Base-by-base conservation (phyloP, 345 rosid species). In the Dimocarpus longan region DNA sequence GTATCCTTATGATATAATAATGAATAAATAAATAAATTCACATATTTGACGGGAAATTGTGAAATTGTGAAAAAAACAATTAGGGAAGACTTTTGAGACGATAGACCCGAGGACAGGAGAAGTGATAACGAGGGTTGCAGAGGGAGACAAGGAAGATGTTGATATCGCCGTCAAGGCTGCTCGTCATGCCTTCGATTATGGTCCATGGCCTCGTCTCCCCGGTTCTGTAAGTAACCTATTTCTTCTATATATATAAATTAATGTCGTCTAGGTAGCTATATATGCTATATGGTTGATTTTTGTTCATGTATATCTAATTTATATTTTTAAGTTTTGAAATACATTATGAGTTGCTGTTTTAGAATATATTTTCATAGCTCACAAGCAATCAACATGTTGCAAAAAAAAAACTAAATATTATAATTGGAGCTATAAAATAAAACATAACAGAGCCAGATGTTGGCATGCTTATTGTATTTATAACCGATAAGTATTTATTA, bases 161-260 rank as follows among this genome's bases (percentile, higher is more conserved):
- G 91, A 91, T 37, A 73, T 84, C 75, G 93, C 95, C 3, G 95
- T 91, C 42, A 79, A 82, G 26, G 93, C 91, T 10, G 95, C 95
- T 16, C 93, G 92, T 66, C 77, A 81, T 13, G 95, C 95, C 44
- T 91, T 88, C 67, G 95, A 91, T 37, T 68, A 83, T 46, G 95
- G 95, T 19, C 92, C 91, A 3, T 89, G 95, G 95, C 91, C 93
- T 21, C 90, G 95, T 70, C 74, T 88, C 82, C 43, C 89, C 44
- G 98, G 93, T 62, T 84, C 54, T 66, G 98, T 93, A 83, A 16
- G 92, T 81, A 8, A 37, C n/a, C 16, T 21, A 10, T 13, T 60
- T 5, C 8, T 60, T 32, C 37, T 32, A 32, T 32, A 7, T 13
- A 3, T 32, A 11, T 13, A 3, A 18, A 4, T 26, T 6, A 1